Conservation (phyloP, 2,329 filamentous ascomycete species). For the Lecanicillium sp. region DNA sequence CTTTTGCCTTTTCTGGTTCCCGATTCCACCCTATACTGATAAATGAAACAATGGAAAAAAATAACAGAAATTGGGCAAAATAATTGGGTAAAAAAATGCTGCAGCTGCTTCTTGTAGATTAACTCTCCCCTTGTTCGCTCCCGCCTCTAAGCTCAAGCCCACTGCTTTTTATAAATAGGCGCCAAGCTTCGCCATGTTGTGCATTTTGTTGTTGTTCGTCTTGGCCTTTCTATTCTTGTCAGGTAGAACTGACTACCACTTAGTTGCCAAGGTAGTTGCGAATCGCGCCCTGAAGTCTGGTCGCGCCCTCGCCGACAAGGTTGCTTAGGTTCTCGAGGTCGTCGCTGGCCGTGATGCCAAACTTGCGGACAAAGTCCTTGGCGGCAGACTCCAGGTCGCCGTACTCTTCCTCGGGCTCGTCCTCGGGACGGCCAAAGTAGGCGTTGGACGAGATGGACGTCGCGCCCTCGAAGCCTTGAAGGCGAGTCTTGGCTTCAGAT, state of each 20-base stretch:
- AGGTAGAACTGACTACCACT: constrained; percentile 11
- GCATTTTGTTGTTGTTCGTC: not conserved
- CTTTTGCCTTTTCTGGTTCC: no score
- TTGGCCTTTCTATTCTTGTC: not conserved
- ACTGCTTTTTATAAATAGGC: not conserved
- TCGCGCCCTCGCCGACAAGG: constrained; percentile 78
- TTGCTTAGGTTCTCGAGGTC: constrained; percentile 87
- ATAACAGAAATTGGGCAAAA: not conserved
- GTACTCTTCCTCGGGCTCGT: constrained; percentile 73
- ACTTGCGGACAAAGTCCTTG: constrained; percentile 92
- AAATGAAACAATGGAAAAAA: not conserved
- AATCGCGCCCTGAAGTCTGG: constrained; percentile 71
- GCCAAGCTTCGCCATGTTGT: constrained; percentile 3
- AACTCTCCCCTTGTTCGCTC: not conserved
- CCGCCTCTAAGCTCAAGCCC: not conserved
- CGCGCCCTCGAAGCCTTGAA: constrained; percentile 91
- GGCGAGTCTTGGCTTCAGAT: constrained; percentile 76
- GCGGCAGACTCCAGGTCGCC: constrained; percentile 89
- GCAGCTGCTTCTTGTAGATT: constrained; percentile 2
- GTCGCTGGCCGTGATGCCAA: constrained; percentile 91
- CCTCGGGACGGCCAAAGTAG: constrained; percentile 92
- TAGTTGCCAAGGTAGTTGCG: constrained; percentile 58
- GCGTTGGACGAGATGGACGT: constrained; percentile 90
- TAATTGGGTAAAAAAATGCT: constrained; percentile 8
- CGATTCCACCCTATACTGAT: not conserved